Evolutionary conservation across 2,329 filamentous ascomycete species (phyloP).

Genomic region (Rutstroemia sydowiana): DNA sequence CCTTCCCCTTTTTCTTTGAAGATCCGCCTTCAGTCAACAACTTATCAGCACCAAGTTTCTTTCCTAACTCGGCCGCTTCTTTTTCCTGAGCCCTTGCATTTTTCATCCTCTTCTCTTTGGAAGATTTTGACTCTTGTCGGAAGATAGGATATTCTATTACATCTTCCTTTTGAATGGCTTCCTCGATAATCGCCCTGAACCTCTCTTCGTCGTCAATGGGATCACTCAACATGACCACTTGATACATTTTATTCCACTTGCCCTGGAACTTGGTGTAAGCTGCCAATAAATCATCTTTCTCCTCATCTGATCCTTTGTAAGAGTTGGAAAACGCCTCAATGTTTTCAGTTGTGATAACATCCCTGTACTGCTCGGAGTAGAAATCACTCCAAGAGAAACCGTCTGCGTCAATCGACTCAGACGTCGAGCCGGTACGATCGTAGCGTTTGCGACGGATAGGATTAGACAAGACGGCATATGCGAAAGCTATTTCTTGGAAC

Average conservation of each 20-base stretch:
- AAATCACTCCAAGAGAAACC: constrained; percentile 89
- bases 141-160: constrained; percentile 64
- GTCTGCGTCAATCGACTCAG: constrained; percentile 71
- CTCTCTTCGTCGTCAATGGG: constrained; percentile 78
- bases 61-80: constrained; percentile 69
- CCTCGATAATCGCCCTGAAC: constrained; percentile 73
- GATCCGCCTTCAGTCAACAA: constrained; percentile 40
- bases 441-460: constrained; percentile 73
- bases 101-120: constrained; percentile 50
- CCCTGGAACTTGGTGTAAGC: constrained; percentile 71
- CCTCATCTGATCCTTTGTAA: constrained; percentile 84
- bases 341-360: constrained; percentile 64
- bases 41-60: constrained; percentile 67
- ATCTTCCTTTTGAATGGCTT: constrained; percentile 64
- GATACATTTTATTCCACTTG: constrained; percentile 69
- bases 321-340: constrained; percentile 68
- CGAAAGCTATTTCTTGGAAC: constrained; percentile 89
- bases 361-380: constrained; percentile 76
- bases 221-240: constrained; percentile 79
- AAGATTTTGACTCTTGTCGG: constrained; percentile 62
- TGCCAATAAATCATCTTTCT: constrained; percentile 66
- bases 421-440: constrained; percentile 82
- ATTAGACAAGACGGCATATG: constrained; percentile 88
- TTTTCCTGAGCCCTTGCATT: constrained; percentile 53
- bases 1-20: constrained; percentile 44